These are phyloP conservation scores for Astraeus odoratus DNA, from an alignment of 768 basidiomycete genomes.

Conservation along the genomic window DNA sequence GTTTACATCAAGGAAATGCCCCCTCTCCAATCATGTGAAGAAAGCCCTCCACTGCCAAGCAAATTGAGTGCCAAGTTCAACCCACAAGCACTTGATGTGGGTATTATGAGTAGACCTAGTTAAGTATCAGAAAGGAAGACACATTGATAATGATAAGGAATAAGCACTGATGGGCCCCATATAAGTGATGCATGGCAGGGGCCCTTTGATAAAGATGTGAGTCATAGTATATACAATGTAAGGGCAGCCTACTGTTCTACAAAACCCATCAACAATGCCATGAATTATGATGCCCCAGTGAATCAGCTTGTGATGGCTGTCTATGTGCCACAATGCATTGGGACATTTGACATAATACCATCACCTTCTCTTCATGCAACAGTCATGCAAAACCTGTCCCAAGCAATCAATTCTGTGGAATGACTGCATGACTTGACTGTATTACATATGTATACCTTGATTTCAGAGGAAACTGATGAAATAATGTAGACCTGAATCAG, in stretches of 20 bases:
- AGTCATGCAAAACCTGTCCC: conserved; percentile 18
- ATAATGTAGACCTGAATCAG: conserved; percentile 25
- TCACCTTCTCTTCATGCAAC: conserved; percentile 11
- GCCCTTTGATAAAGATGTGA: conserved; percentile 9
- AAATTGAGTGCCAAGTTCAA: conserved; percentile 1
- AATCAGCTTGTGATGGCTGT: conserved; percentile 9
- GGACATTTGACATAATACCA: conserved; percentile 26
- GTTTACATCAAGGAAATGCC: background rate
- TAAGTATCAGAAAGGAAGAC: background rate
- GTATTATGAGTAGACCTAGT: background rate
- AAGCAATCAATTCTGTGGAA: conserved; percentile 25
- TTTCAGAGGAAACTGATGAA: conserved; percentile 23
- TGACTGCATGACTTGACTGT: conserved; percentile 16
- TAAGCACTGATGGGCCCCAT: conserved; percentile 25
- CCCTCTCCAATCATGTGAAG: too few relatives aligned
- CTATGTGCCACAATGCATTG: background rate
- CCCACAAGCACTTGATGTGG: background rate
- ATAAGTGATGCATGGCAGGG: conserved; percentile 28
- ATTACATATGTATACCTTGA: conserved; percentile 19
- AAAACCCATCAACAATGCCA: conserved; percentile 33
- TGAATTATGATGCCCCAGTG: conserved; percentile 31
- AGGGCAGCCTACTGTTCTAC: conserved; percentile 19
- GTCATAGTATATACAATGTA: background rate
- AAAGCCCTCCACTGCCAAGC: too few relatives aligned
- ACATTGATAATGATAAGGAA: background rate